phyloP scores from a whole-genome alignment of 306 rosid species.

The Biancaea sappan region DNA sequence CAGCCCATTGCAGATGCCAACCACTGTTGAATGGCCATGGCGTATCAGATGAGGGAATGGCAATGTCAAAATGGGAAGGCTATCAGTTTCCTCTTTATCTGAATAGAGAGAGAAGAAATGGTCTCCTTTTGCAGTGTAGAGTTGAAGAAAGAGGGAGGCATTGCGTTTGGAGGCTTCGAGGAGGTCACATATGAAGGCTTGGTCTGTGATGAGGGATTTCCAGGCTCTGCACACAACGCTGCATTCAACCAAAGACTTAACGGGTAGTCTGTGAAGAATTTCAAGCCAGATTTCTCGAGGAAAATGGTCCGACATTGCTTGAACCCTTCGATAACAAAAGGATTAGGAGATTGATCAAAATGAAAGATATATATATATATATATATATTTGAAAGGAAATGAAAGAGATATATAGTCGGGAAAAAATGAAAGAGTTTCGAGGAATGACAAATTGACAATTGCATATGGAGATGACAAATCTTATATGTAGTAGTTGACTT shows the following conservation, averaged over 20 bases:
- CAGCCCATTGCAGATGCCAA: slow-evolving; percentile 20
- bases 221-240: neutral
- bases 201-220: slow-evolving; percentile 7
- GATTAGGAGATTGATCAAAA: no score
- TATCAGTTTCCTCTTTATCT: neutral
- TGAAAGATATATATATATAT: no score
- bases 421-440: no score
- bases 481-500: no score
- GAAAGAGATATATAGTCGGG: no score
- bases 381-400: no score
- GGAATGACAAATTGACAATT: no score
- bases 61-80: neutral
- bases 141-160: neutral
- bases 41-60: neutral
- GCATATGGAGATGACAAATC: no score
- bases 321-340: no score
- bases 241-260: slow-evolving; percentile 13
- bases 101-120: neutral
- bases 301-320: neutral
- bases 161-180: neutral
- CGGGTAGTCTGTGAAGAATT: neutral
- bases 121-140: neutral
- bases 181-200: neutral
- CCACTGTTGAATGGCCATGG: neutral
- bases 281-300: neutral